Percentiles rank a stretch among this genome's conserved stretches.
Conservation (phyloP, 441 rosid species). For the Arabidopsis hybrid region DNA sequence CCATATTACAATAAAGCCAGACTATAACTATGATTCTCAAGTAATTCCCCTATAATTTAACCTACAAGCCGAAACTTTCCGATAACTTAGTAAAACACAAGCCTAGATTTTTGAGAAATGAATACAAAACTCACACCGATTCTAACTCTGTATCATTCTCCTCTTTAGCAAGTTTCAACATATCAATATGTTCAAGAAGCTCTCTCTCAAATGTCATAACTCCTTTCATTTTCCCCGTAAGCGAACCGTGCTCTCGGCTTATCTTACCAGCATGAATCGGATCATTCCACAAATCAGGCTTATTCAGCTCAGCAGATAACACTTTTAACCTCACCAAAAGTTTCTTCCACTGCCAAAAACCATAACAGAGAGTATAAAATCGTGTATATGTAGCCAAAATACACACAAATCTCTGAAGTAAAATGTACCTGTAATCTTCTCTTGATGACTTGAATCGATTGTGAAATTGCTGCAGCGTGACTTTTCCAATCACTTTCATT, state of each 20-base stretch:
- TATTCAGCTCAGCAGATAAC: conserved; percentile 71
- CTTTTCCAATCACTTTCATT: conserved; percentile 90
- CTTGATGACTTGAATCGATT: conserved; percentile 90
- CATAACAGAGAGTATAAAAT: background rate
- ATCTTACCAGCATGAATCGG: conserved; percentile 87
- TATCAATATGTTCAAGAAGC: conserved; percentile 92
- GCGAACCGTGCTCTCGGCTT: conserved; percentile 88
- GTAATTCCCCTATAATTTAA: background rate
- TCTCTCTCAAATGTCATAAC: conserved; percentile 78
- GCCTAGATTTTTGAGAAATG: conserved; percentile 64
- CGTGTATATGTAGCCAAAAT: background rate
- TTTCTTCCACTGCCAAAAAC: conserved; percentile 77
- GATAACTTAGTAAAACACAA: conserved; percentile 44
- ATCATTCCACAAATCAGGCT: conserved; percentile 89
- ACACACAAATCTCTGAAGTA: background rate
- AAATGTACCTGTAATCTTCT: conserved; percentile 80
- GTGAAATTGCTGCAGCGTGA: conserved; percentile 92
- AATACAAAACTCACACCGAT: conserved; percentile 81
- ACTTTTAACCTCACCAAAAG: conserved; percentile 67
- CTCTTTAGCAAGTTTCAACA: conserved; percentile 92
- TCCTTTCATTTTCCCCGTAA: conserved; percentile 76
- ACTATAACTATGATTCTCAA: background rate
- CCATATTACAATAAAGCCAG: background rate
- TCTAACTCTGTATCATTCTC: conserved; percentile 90
- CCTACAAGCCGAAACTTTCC: background rate